A percentile compares a stretch with the other conserved stretches of the same genome.
phyloP scores from a whole-genome alignment of 352 stramenopile species.

The Globisporangium uncinulatum region DNA sequence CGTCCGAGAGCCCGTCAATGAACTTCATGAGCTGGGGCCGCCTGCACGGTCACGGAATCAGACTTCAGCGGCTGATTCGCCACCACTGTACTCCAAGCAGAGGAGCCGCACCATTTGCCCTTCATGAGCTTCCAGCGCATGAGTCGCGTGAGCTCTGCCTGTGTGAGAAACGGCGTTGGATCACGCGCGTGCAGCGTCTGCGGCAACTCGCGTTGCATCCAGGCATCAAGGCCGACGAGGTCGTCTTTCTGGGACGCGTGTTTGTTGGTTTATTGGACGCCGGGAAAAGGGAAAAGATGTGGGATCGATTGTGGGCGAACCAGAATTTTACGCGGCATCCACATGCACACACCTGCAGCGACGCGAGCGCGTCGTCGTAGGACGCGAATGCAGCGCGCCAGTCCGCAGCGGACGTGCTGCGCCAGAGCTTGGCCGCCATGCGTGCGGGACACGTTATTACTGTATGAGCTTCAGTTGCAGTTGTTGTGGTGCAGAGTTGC shows the following conservation, averaged over 20 bases:
- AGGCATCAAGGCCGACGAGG: slow-evolving; percentile 50
- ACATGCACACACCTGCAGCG: slow-evolving; percentile 23
- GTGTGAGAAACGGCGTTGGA: slow-evolving; percentile 39
- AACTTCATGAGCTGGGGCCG: slow-evolving; percentile 74
- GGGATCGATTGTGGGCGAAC: background rate
- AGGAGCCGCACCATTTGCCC: slow-evolving; percentile 56
- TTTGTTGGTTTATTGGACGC: background rate
- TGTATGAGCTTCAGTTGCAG: background rate
- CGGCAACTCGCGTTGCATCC: slow-evolving; percentile 43
- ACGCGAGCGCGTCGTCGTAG: slow-evolving; percentile 38
- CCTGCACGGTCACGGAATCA: slow-evolving; percentile 17
- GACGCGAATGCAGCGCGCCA: slow-evolving; percentile 32
- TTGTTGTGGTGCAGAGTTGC: background rate
- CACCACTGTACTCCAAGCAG: background rate
- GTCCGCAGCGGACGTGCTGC: slow-evolving; percentile 12
- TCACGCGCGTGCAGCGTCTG: slow-evolving; percentile 36
- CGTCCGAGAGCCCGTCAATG: slow-evolving; percentile 32
- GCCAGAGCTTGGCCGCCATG: slow-evolving; percentile 22
- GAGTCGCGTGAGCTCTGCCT: slow-evolving; percentile 50
- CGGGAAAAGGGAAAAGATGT: background rate
- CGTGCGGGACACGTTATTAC: background rate
- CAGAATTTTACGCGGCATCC: background rate
- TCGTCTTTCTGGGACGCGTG: slow-evolving; percentile 36
- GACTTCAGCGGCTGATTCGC: background rate
- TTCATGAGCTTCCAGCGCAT: slow-evolving; percentile 87